Percentiles rank a stretch among this genome's conserved stretches.
phyloP scores from a whole-genome alignment of 202 grass and related monocot genomes.

The Digitaria exilis region DNA sequence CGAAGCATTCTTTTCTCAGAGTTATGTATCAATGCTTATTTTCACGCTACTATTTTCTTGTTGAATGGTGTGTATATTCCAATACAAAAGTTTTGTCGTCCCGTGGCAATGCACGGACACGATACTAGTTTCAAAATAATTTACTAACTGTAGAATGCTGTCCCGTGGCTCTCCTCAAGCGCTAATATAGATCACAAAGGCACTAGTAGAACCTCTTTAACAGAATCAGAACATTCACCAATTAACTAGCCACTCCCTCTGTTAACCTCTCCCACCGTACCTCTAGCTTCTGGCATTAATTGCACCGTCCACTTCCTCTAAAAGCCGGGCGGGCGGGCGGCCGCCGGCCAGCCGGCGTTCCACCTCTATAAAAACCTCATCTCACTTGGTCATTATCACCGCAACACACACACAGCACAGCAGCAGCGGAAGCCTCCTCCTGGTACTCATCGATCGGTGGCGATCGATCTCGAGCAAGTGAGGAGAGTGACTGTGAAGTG shows the following conservation, averaged over 20 bases:
- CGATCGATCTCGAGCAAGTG: neutral
- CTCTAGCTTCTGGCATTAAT: neutral
- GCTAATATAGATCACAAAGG: constrained; percentile 41
- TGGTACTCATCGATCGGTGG: too few species aligned
- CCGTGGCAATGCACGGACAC: too few species aligned
- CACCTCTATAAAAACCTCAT: constrained; percentile 32
- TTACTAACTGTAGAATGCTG: neutral
- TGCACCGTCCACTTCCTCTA: neutral
- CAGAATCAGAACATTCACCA: constrained; percentile 21
- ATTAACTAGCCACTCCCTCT: neutral
- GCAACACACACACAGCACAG: too few species aligned
- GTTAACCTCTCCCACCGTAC: too few species aligned
- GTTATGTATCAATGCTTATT: too few species aligned
- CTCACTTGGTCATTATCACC: neutral
- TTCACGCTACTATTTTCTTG: too few species aligned
- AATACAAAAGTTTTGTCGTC: too few species aligned
- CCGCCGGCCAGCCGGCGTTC: neutral
- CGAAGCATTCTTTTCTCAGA: too few species aligned
- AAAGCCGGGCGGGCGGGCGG: neutral
- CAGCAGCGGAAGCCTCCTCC: neutral
- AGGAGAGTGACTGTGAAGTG: neutral
- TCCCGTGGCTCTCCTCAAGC: constrained; percentile 12
- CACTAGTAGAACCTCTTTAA: neutral
- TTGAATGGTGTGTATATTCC: too few species aligned
- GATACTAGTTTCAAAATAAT: neutral